phyloP scores from a whole-genome alignment of 371 early-diverging fungal genomes.

The Rhizopus stolonifer region DNA sequence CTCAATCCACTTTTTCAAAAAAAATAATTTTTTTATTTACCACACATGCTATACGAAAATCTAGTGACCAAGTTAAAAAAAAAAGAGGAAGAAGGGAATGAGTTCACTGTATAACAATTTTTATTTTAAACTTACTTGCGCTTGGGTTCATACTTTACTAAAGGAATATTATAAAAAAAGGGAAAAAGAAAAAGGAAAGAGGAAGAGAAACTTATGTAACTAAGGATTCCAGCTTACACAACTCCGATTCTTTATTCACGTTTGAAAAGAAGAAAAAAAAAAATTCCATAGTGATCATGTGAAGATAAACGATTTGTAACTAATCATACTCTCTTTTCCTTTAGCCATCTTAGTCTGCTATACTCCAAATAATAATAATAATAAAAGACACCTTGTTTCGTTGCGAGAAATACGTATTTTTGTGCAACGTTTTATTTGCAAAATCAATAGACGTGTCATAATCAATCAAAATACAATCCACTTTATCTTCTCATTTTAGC shows the following conservation, averaged over 20 bases:
- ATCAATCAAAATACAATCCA: too few species aligned
- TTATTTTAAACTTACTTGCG: background rate
- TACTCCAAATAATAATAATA: too few species aligned
- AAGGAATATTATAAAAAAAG: background rate
- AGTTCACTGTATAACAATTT: background rate
- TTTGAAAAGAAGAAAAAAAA: too few species aligned
- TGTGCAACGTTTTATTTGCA: too few species aligned
- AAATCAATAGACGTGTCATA: too few species aligned
- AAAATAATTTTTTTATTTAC: slow-evolving; percentile 19
- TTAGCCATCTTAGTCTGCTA: too few species aligned
- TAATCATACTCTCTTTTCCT: too few species aligned
- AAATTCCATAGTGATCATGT: too few species aligned
- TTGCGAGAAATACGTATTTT: too few species aligned
- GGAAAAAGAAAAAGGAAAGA: background rate
- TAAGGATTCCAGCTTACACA: background rate
- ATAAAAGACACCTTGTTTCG: too few species aligned
- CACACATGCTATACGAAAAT: slow-evolving; percentile 38
- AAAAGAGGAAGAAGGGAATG: background rate
- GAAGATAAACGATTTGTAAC: too few species aligned
- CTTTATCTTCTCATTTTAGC: too few species aligned
- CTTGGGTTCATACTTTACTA: background rate
- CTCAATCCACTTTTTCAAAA: background rate
- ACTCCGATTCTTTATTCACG: background rate
- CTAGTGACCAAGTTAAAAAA: slow-evolving; percentile 3
- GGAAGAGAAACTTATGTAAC: background rate